These are phyloP conservation scores for Boletus sp. DNA, from an alignment of 768 basidiomycete species.

Conservation along the genomic window DNA sequence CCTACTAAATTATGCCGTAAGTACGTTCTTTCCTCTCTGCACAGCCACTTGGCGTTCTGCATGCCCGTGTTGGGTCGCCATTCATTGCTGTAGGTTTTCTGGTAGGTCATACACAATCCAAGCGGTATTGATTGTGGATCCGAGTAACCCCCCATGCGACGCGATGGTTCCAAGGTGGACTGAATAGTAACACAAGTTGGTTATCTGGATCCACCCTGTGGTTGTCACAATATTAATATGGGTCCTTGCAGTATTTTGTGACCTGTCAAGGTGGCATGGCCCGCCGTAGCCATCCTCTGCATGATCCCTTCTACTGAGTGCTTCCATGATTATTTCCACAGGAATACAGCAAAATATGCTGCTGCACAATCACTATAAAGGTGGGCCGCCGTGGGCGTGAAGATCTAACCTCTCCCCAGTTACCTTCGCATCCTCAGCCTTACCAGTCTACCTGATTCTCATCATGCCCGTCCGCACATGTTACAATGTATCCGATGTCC, in stretches of 20 bases:
- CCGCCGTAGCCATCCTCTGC: conserved; percentile 14
- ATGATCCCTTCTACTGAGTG: background rate
- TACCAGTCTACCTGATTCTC: background rate
- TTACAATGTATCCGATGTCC: conserved; percentile 17
- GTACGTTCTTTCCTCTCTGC: background rate
- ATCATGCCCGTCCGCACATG: conserved; percentile 33
- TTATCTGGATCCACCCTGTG: conserved; percentile 21
- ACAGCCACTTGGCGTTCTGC: background rate
- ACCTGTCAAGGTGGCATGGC: conserved; percentile 1
- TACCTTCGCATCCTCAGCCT: background rate
- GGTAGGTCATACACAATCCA: background rate
- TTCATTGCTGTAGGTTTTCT: background rate
- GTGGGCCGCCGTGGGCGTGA: too few species aligned
- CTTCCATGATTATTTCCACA: conserved; percentile 18
- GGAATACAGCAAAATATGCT: conserved; percentile 21
- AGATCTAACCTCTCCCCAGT: background rate
- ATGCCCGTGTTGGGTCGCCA: background rate
- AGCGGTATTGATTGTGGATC: background rate
- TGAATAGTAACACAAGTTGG: background rate
- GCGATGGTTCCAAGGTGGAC: background rate
- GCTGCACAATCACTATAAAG: conserved; percentile 8
- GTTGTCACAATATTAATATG: background rate
- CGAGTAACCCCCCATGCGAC: background rate
- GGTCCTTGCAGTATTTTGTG: conserved; percentile 1
- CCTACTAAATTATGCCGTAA: too few species aligned